Conservation (phyloP, 768 basidiomycete species). For the Suillus brevipes region DNA sequence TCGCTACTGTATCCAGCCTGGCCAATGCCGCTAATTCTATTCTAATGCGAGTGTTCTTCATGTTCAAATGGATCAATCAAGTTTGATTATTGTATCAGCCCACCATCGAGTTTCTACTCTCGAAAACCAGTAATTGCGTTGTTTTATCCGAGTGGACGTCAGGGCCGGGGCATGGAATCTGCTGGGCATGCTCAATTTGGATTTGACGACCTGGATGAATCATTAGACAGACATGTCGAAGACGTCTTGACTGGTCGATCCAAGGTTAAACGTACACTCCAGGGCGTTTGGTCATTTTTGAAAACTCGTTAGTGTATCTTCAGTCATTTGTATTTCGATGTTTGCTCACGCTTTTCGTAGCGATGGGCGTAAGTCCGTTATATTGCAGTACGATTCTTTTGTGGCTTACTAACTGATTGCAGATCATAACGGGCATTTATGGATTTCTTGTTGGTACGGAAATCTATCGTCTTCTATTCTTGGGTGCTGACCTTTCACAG, state of each 20-base stretch:
- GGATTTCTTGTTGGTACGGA: constrained; percentile 68
- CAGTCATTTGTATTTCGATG: not conserved
- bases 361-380: constrained; percentile 60
- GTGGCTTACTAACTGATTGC: not conserved
- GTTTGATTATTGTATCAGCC: constrained; percentile 40
- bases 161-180: constrained; percentile 23
- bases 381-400: not conserved
- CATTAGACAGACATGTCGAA: constrained; percentile 75
- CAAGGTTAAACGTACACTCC: constrained; percentile 55
- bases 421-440: constrained; percentile 59
- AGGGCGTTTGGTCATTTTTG: constrained; percentile 79
- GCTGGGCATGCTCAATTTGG: constrained; percentile 32
- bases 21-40: constrained; percentile 83
- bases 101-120: constrained; percentile 68
- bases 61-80: not conserved
- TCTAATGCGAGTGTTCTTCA: constrained; percentile 48
- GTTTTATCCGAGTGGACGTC: constrained; percentile 32
- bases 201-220: constrained; percentile 44
- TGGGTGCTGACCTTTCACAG: constrained; percentile 32
- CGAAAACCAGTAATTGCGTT: constrained; percentile 68
- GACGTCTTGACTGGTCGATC: constrained; percentile 67
- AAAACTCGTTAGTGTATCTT: constrained; percentile 67
- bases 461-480: not conserved
- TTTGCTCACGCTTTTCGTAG: constrained; percentile 32
- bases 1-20: constrained; percentile 71